Evolutionary conservation across 768 basidiomycete species (phyloP), one percentile per base, ranked within the genome.

Genomic region (Auricularia sp.): DNA sequence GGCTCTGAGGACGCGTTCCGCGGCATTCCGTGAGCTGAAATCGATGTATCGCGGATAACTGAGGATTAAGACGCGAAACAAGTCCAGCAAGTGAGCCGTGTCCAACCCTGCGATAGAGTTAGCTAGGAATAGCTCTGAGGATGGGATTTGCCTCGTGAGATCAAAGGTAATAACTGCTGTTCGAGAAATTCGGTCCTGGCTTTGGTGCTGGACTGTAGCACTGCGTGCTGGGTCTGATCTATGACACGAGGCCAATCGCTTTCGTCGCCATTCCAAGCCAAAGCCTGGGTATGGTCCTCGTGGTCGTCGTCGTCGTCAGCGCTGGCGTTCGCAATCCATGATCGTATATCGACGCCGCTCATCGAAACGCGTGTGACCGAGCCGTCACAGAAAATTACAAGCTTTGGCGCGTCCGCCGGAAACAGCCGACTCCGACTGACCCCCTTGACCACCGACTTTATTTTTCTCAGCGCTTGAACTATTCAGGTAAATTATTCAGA

Each of bases 31-130:
- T 1, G 92, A 94, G 60, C 78, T 71, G 2, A 80, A 73, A 72
- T 95, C 93, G 54, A 84, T 77, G 78, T 93, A 93, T 69, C 87
- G 84, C 16, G 89, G 84, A 73, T 91, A 89, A 0, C 90, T 93
- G 62, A 84, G 75, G 1, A 87, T 88, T 61, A 94, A 75, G 3
- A 93, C 77, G 65, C 80, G 79, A 73, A 94, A 87, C 33, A 93
- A 70, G 70, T 91, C 91, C 74, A 87, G 68, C 21, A 77, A 78
- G 70, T 89, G 87, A 0, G 82, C 77, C 61, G 86, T 74, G 42
- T 74, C 76, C 62, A 90, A 75, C 69, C 86, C 90, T 91, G 67
- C 36, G 21, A 44, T 56, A 23, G 21, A 35, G 62, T 67, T 65
- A 36, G 42, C 42, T 39, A 47, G 36, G 21, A 14, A 58, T 65